A percentile compares a stretch with the other conserved stretches of the same genome.
phyloP scores from a whole-genome alignment of 169 alveolate genomes.

The Fabrea salina region DNA sequence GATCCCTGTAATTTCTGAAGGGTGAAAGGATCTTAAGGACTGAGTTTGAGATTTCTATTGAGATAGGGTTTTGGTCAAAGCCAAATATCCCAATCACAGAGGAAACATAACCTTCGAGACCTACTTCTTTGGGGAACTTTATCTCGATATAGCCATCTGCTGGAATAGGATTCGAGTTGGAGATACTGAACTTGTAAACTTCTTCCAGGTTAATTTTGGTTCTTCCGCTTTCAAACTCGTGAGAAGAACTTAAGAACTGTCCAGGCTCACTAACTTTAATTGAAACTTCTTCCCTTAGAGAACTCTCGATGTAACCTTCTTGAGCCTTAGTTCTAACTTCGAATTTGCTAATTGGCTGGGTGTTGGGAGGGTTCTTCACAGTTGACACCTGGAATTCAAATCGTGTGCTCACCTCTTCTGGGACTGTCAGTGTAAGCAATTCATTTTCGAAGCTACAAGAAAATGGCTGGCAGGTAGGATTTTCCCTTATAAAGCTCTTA shows the following conservation, averaged over 20 bases:
- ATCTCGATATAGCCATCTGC: neutral
- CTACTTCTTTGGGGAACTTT: neutral
- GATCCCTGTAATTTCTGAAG: neutral
- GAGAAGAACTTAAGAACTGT: neutral
- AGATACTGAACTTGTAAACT: neutral
- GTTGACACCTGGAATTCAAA: neutral
- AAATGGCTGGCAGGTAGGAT: too few species aligned
- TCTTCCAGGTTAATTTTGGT: neutral
- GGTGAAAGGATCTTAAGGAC: neutral
- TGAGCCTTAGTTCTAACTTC: neutral
- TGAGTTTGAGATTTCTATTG: neutral
- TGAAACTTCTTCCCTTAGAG: neutral
- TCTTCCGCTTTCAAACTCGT: neutral
- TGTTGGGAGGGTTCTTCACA: constrained; percentile 11
- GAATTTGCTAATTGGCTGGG: neutral
- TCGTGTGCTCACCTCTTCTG: neutral
- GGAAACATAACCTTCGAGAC: neutral
- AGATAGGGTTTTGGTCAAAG: neutral
- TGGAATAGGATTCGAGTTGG: neutral
- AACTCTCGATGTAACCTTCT: neutral
- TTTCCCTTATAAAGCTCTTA: too few species aligned
- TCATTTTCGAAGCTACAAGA: neutral
- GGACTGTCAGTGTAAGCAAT: neutral
- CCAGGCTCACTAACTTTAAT: neutral
- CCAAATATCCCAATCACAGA: neutral